Evolutionary conservation across 306 rosid genomes (phyloP).

Genomic region (Abrus precatorius): DNA sequence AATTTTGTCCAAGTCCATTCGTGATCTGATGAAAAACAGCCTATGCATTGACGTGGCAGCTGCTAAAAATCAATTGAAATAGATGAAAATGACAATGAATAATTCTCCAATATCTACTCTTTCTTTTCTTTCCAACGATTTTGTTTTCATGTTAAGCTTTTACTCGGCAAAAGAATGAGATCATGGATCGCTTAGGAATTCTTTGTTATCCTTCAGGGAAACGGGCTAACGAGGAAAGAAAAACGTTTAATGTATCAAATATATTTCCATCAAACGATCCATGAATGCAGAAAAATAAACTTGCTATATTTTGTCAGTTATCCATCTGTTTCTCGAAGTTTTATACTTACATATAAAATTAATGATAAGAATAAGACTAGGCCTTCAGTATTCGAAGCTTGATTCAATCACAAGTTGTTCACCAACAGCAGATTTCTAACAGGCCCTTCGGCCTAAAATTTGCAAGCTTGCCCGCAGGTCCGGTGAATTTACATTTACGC

Average conservation of each 20-base stretch:
- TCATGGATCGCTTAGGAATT: neutral
- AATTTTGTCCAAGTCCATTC: neutral
- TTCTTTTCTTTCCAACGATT: neutral
- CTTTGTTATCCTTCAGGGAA: neutral
- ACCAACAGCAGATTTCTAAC: neutral
- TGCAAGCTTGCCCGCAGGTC: neutral
- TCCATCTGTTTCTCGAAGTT: neutral
- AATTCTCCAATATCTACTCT: neutral
- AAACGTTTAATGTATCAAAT: neutral
- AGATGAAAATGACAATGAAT: neutral
- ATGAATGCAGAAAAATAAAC: neutral
- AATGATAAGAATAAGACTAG: neutral
- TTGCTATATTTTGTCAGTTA: neutral
- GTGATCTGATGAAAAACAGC: neutral
- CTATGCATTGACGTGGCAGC: neutral
- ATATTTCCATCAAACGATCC: neutral
- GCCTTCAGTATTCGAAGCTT: neutral
- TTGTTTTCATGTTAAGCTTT: neutral
- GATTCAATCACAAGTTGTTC: too few relatives aligned
- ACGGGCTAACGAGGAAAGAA: neutral
- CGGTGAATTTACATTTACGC: neutral
- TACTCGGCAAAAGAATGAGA: neutral
- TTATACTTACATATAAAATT: neutral
- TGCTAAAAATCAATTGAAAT: neutral
- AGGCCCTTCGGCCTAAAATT: neutral